These are phyloP conservation scores for Eragrostis tef DNA, from an alignment of 202 grass and related monocot species.

Conservation along the genomic window DNA sequence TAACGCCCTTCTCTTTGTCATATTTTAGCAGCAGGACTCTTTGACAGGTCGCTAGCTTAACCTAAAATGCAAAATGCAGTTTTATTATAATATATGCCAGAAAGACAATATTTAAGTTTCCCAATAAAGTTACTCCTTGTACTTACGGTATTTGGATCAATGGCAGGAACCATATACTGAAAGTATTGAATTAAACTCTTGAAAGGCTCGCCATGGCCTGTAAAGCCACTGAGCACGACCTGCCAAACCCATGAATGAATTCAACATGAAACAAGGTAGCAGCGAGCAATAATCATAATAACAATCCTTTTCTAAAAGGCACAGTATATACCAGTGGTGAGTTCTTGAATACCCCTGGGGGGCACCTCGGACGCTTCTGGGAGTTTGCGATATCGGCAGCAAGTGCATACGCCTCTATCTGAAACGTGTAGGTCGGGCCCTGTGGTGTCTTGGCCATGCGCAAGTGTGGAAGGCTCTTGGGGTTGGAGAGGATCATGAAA, in stretches of 20 bases:
- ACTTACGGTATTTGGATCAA: constrained; percentile 85
- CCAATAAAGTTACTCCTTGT: not conserved
- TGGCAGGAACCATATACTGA: constrained; percentile 75
- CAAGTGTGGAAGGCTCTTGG: constrained; percentile 73
- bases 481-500: constrained; percentile 85
- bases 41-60: constrained; percentile 76
- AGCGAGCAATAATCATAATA: not conserved
- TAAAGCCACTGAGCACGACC: constrained; percentile 86
- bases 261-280: constrained; percentile 18
- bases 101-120: constrained; percentile 8
- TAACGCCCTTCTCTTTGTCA: constrained; percentile 67
- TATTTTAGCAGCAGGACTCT: constrained; percentile 76
- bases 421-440: constrained; percentile 79
- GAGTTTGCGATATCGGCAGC: constrained; percentile 76
- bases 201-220: constrained; percentile 61
- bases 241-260: constrained; percentile 32
- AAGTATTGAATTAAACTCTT: constrained; percentile 75
- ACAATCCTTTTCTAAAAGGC: not conserved
- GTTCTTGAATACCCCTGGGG: constrained; percentile 80
- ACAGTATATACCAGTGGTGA: constrained; percentile 65
- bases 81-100: not conserved
- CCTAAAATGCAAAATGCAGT: constrained; percentile 49
- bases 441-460: constrained; percentile 72
- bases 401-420: constrained; percentile 75
- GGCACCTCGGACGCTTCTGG: constrained; percentile 69